These are phyloP conservation scores for Candida jianshihensis DNA, from an alignment of 805 yeast species.

Conservation along the genomic window DNA sequence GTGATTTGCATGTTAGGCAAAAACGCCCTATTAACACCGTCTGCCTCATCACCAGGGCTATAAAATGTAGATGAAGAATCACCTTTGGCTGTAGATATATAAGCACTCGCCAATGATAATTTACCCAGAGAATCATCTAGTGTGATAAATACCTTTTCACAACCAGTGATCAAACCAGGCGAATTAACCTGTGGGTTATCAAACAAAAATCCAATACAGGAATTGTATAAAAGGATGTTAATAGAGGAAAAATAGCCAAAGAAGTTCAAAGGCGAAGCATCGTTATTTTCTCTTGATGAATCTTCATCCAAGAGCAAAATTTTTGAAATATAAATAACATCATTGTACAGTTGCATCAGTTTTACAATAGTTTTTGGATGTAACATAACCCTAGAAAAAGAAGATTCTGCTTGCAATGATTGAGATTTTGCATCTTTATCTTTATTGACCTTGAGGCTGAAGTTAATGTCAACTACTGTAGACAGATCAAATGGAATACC, in stretches of 20 bases:
- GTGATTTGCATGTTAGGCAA: slow-evolving; percentile 62
- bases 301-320: neutral
- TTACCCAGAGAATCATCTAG: slow-evolving; percentile 58
- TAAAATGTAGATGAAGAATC: slow-evolving; percentile 41
- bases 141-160: slow-evolving; percentile 62
- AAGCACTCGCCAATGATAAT: slow-evolving; percentile 61
- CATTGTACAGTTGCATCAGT: slow-evolving; percentile 10
- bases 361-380: slow-evolving; percentile 44
- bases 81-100: slow-evolving; percentile 66
- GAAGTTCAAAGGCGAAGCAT: neutral
- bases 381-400: slow-evolving; percentile 50
- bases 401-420: slow-evolving; percentile 50
- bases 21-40: slow-evolving; percentile 52
- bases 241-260: slow-evolving; percentile 34
- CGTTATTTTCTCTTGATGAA: neutral
- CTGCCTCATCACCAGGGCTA: slow-evolving; percentile 37
- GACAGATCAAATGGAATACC: slow-evolving; percentile 31
- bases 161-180: slow-evolving; percentile 78
- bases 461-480: slow-evolving; percentile 38
- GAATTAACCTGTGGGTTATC: slow-evolving; percentile 31
- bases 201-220: slow-evolving; percentile 77
- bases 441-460: slow-evolving; percentile 38
- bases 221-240: slow-evolving; percentile 52
- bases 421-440: slow-evolving; percentile 28
- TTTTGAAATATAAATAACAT: slow-evolving; percentile 2